Conservation (phyloP, 2,329 filamentous ascomycete species). For the Alternaria arbusti region DNA sequence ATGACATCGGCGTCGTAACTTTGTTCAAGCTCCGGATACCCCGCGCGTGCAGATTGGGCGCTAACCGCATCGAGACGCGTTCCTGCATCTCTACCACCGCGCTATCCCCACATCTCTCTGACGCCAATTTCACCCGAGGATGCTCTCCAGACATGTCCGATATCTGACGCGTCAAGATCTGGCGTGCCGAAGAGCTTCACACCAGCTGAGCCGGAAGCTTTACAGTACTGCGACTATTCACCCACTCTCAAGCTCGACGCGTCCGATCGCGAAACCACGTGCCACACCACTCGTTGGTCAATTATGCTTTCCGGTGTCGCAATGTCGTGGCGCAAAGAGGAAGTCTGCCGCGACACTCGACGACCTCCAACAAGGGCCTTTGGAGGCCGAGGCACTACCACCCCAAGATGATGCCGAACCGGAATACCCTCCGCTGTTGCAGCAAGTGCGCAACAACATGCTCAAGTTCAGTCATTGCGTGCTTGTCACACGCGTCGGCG, state of each 20-base stretch:
- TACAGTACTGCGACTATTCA: not conserved
- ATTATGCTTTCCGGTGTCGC: constrained; percentile 23
- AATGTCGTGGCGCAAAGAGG: constrained; percentile 50
- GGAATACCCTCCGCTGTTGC: constrained; percentile 84
- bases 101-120: not conserved
- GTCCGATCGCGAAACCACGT: constrained; percentile 40
- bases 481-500: constrained; percentile 86
- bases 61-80: constrained; percentile 32
- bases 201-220: not conserved
- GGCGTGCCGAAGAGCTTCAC: not conserved
- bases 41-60: constrained; percentile 22
- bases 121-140: constrained; percentile 11
- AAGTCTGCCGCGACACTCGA: constrained; percentile 43
- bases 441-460: constrained; percentile 89
- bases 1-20: constrained; percentile 21
- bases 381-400: constrained; percentile 53
- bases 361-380: constrained; percentile 63
- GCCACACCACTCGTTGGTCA: constrained; percentile 8
- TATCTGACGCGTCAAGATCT: constrained; percentile 8
- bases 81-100: constrained; percentile 12
- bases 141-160: constrained; percentile 23
- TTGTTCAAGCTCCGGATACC: constrained; percentile 27
- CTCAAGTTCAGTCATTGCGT: constrained; percentile 89
- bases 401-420: constrained; percentile 56
- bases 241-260: constrained; percentile 27